Conservation (phyloP, 805 yeast species). For the Wickerhamomyces silvicola region DNA sequence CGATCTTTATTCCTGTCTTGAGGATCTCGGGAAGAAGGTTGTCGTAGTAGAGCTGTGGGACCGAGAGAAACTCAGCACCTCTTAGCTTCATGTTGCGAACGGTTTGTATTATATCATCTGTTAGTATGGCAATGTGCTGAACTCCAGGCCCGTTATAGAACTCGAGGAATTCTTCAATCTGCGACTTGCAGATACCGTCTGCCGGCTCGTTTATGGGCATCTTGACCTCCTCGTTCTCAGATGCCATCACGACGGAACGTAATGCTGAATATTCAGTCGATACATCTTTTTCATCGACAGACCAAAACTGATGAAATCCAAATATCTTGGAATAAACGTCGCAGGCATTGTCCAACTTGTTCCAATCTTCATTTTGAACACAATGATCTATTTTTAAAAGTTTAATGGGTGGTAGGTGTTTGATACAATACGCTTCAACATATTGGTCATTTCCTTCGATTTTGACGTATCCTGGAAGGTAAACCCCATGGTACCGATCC, state of each 20-base stretch:
- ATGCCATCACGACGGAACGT: constrained; percentile 71
- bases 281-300: constrained; percentile 76
- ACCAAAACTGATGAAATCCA: constrained; percentile 78
- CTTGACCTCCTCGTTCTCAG: constrained; percentile 55
- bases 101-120: constrained; percentile 52
- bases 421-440: constrained; percentile 4
- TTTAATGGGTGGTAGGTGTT: constrained; percentile 28
- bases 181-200: constrained; percentile 55
- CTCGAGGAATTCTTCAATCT: constrained; percentile 75
- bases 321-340: constrained; percentile 52
- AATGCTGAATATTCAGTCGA: constrained; percentile 64
- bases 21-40: constrained; percentile 40
- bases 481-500: constrained; percentile 30
- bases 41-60: constrained; percentile 52
- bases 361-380: constrained; percentile 74
- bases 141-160: constrained; percentile 78
- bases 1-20: constrained; percentile 36
- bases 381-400: constrained; percentile 62
- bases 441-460: constrained; percentile 2
- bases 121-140: constrained; percentile 72
- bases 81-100: constrained; percentile 47
- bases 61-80: constrained; percentile 65
- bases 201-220: constrained; percentile 89
- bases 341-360: constrained; percentile 53
- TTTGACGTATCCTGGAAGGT: constrained; percentile 43